Evolutionary conservation across 441 rosid species (phyloP).

Genomic region (Erodium moschatum): DNA sequence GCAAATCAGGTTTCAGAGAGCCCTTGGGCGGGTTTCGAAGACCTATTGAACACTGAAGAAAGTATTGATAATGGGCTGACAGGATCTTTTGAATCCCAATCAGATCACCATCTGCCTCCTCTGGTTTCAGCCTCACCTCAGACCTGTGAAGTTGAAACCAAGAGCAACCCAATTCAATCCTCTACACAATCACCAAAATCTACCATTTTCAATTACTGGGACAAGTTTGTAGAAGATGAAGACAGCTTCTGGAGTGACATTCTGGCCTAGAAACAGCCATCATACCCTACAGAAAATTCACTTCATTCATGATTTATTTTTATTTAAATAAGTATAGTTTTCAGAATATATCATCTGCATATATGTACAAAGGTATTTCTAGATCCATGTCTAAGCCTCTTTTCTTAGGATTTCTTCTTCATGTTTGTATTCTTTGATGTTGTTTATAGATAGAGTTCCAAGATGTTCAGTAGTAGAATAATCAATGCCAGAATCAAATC

Average conservation of each 20-base stretch:
- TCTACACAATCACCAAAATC: constrained; percentile 20
- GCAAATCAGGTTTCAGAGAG: too few species aligned
- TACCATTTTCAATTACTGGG: constrained; percentile 36
- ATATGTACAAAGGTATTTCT: background rate
- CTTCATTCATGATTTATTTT: constrained; percentile 9
- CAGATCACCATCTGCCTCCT: constrained; percentile 33
- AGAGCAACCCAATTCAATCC: constrained; percentile 15
- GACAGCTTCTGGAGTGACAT: constrained; percentile 48
- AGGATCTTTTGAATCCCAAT: too few species aligned
- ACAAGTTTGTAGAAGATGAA: constrained; percentile 45
- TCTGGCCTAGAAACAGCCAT: constrained; percentile 33
- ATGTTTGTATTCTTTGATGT: constrained; percentile 1
- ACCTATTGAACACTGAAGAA: background rate
- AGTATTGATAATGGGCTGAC: constrained; percentile 8
- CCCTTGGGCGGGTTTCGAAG: too few species aligned
- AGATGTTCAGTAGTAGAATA: too few species aligned
- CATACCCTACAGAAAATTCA: background rate
- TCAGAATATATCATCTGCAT: background rate
- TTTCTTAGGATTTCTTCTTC: background rate
- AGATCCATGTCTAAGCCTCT: background rate
- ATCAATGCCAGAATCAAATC: too few species aligned
- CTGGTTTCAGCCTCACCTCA: constrained; percentile 36
- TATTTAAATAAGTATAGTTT: background rate
- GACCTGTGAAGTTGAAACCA: constrained; percentile 26
- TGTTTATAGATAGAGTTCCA: background rate